A percentile compares a stretch with the other conserved stretches of the same genome.
Evolutionary conservation across 352 stramenopile genomes (phyloP).

Genomic region (Salisapilia sapeloensis): DNA sequence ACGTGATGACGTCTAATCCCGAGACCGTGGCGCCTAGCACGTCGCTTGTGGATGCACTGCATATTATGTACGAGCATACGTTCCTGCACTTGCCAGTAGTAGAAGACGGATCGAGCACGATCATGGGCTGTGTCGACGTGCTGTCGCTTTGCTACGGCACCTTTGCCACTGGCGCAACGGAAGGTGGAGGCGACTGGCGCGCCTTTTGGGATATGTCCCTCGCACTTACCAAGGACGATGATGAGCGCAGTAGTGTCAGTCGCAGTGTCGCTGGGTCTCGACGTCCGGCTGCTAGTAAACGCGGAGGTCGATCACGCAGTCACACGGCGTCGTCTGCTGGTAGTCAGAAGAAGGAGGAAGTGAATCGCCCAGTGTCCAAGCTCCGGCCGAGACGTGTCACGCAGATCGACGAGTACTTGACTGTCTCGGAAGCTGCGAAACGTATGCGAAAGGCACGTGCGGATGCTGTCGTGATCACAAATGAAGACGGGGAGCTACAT

Average conservation of each 20-base stretch:
- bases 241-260: constrained; percentile 52
- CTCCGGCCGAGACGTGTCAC: constrained; percentile 63
- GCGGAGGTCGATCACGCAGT: constrained; percentile 14
- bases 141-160: constrained; percentile 80
- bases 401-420: constrained; percentile 77
- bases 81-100: constrained; percentile 96
- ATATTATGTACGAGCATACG: constrained; percentile 97
- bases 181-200: constrained; percentile 46
- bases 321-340: constrained; percentile 25
- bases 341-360: constrained; percentile 36
- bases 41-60: constrained; percentile 91
- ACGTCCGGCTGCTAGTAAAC: constrained; percentile 6
- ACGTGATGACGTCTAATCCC: constrained; percentile 95
- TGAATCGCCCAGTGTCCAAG: constrained; percentile 61
- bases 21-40: constrained; percentile 86
- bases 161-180: constrained; percentile 46
- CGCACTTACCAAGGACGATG: constrained; percentile 50
- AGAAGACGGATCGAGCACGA: constrained; percentile 51
- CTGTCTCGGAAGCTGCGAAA: constrained; percentile 63
- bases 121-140: constrained; percentile 76
- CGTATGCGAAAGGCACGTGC: constrained; percentile 68
- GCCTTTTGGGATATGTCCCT: constrained; percentile 82
- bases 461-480: constrained; percentile 77
- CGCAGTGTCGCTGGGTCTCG: constrained; percentile 31
- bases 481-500: constrained; percentile 57